Evolutionary conservation across 345 rosid genomes (phyloP), one percentile per base, ranked within the genome.

Genomic region (Hibiscus tridactylites): DNA sequence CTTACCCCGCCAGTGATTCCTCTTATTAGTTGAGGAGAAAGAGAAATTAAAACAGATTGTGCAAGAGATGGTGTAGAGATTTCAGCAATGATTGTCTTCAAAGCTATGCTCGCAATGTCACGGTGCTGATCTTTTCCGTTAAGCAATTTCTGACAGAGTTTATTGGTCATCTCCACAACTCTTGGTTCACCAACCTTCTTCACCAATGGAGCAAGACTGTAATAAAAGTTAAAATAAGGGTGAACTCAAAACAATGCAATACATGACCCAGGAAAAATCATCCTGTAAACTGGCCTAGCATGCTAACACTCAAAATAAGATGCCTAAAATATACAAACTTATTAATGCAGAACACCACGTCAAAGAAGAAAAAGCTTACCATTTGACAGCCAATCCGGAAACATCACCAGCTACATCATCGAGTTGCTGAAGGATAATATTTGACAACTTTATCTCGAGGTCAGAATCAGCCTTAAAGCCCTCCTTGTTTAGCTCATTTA

Each of bases 361-460:
- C 19, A 71, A 52, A 58, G 65, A 71, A 24, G 9, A 42, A 37
- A 42, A 44, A 21, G 53, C 19, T 73, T 79, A 96, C 99, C 99
- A 96, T 83, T 96, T 96, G 70, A 96, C 98, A 80, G 99, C 99
- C 88, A 96, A 80, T 74, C 97, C 99, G 73, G 99, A 96, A 81
- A 96, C 98, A 84, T 96, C 99, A 24, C 99, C 99, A 28, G 99
- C 97, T 21, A 84, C 95, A 86, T 96, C 99, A 76, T 96, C 95
- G 1, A 96, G 97, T 83, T 96, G 99, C 75, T 91, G 97, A 44
- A 96, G 77, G 47, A 91, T 86, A 75, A 91, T 89, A 68, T 79
- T 85, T 2, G 97, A 82, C 82, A 96, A 72, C 80, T 90, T 92
- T 59, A 87, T 76, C 86, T 96, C 97, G 65, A 96, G 85, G 68